These are phyloP conservation scores for Fusarium scirpi DNA, from an alignment of 2,329 filamentous ascomycete species.

Conservation along the genomic window DNA sequence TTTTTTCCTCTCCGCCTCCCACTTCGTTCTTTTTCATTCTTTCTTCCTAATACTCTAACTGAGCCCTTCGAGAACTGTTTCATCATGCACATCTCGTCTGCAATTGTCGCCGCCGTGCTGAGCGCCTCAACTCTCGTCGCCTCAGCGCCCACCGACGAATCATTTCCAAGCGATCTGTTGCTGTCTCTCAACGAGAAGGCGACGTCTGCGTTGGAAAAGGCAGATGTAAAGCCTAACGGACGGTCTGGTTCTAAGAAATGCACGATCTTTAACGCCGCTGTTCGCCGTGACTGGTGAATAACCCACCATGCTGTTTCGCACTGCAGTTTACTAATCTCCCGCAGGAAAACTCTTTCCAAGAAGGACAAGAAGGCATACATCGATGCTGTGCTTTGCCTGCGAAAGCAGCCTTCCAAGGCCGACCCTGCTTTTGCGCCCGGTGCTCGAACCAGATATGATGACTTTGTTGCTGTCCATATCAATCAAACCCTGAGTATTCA, in stretches of 20 bases:
- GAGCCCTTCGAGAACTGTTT: accelerated
- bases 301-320: accelerated
- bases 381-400: background rate
- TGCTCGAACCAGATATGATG: constrained; percentile 12
- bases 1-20: background rate
- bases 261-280: background rate
- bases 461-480: constrained; percentile 21
- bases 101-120: background rate
- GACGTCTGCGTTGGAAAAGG: background rate
- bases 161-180: background rate
- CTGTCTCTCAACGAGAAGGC: background rate
- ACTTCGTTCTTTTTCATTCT: accelerated
- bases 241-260: background rate
- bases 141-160: background rate
- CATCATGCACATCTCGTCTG: background rate
- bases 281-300: constrained; percentile 5
- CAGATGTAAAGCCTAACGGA: accelerated
- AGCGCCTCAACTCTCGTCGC: background rate
- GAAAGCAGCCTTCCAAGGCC: constrained; percentile 7
- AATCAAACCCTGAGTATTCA: constrained; percentile 11
- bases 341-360: background rate
- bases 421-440: constrained; percentile 10
- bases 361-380: constrained; percentile 13
- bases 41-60: accelerated
- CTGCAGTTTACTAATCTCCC: accelerated